phyloP scores from a whole-genome alignment of 1,139 yeast species.

The Taphrina flavorubra region DNA sequence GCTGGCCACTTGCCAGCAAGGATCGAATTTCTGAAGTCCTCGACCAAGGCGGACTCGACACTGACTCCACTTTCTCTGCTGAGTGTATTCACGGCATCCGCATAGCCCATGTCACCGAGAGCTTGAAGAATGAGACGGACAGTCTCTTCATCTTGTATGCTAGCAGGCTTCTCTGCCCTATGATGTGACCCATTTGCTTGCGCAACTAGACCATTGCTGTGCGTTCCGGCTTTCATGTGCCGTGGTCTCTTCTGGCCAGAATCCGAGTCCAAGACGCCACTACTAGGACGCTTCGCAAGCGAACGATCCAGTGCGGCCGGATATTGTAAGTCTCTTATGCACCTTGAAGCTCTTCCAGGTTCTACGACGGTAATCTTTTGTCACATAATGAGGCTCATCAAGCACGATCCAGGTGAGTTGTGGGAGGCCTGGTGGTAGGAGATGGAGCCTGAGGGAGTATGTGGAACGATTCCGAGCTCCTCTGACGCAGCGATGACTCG shows the following conservation, averaged over 20 bases:
- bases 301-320: conserved; percentile 26
- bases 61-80: conserved; percentile 56
- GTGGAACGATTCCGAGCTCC: not conserved
- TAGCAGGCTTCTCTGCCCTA: conserved; percentile 46
- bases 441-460: too few species aligned
- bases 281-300: conserved; percentile 16
- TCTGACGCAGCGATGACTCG: not conserved
- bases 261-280: conserved; percentile 13
- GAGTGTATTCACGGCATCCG: conserved; percentile 48
- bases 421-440: too few species aligned
- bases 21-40: conserved; percentile 55
- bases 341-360: not conserved
- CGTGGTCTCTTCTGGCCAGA: conserved; percentile 9
- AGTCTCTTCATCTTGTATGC: conserved; percentile 52
- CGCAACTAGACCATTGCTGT: conserved; percentile 7
- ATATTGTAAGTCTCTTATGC: not conserved
- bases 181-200: not conserved
- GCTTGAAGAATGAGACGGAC: conserved; percentile 60
- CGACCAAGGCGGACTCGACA: conserved; percentile 53
- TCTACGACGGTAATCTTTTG: too few species aligned
- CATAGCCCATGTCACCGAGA: conserved; percentile 59
- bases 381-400: too few species aligned
- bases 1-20: conserved; percentile 56
- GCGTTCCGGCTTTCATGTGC: conserved; percentile 21
- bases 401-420: too few species aligned